A percentile compares a stretch with the other conserved stretches of the same genome.
phyloP scores from a whole-genome alignment of 257 asterid genomes.

The Coffea eugenioides region DNA sequence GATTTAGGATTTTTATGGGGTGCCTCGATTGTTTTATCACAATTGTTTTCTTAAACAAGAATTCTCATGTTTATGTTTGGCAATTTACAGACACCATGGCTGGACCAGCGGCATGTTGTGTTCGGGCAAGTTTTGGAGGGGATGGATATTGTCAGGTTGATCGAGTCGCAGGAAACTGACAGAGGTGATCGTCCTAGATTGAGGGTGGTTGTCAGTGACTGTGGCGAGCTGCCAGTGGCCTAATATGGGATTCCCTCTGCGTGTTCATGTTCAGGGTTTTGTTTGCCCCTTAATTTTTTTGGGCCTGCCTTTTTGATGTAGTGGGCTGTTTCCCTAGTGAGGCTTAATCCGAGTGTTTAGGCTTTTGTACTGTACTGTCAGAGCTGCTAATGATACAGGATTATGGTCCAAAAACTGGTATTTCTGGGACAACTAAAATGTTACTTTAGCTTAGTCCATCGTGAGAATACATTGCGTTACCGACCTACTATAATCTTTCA shows the following conservation, averaged over 20 bases:
- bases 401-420: conserved; percentile 16
- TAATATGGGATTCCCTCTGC: conserved; percentile 19
- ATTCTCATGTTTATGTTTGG: conserved; percentile 13
- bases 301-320: conserved; percentile 20
- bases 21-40: not conserved
- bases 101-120: conserved; percentile 84
- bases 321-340: conserved; percentile 28
- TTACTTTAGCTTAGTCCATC: not conserved
- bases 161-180: conserved; percentile 84
- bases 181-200: conserved; percentile 86
- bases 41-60: conserved; percentile 1
- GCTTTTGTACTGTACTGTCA: conserved; percentile 17
- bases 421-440: not conserved
- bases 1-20: not conserved
- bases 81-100: conserved; percentile 81
- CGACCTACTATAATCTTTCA: not conserved
- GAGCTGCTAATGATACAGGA: conserved; percentile 13
- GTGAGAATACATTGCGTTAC: not conserved
- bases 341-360: conserved; percentile 33
- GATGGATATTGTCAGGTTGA: conserved; percentile 67
- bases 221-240: conserved; percentile 82
- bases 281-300: not conserved
- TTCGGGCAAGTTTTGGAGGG: conserved; percentile 98
- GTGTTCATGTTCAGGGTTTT: conserved; percentile 13
- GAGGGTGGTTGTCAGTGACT: conserved; percentile 85